Evolutionary conservation across 2,329 filamentous ascomycete species (phyloP).

Genomic region (Pezicula carpinea): DNA sequence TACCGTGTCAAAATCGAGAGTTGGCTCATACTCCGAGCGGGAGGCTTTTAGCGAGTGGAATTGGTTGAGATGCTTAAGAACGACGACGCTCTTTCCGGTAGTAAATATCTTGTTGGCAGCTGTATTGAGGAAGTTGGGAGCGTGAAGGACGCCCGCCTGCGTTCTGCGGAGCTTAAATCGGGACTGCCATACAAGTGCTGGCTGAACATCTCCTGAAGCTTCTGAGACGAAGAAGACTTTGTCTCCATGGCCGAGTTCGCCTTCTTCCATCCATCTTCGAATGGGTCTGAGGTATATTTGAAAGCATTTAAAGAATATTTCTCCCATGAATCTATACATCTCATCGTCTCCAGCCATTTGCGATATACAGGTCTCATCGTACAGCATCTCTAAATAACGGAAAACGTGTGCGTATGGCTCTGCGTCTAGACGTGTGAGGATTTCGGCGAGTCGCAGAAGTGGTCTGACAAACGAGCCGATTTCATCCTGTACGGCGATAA

Average conservation of each 20-base stretch:
- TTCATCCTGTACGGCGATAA: slow-evolving; percentile 57
- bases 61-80: slow-evolving; percentile 68
- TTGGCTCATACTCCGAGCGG: slow-evolving; percentile 34
- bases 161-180: slow-evolving; percentile 65
- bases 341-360: slow-evolving; percentile 63
- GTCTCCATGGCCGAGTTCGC: slow-evolving; percentile 60
- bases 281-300: slow-evolving; percentile 78
- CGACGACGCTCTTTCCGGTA: slow-evolving; percentile 81
- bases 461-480: slow-evolving; percentile 49
- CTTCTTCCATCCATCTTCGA: slow-evolving; percentile 77
- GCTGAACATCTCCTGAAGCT: slow-evolving; percentile 48
- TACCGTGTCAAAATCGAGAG: slow-evolving; percentile 53
- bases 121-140: slow-evolving; percentile 70
- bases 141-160: slow-evolving; percentile 55
- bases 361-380: slow-evolving; percentile 61
- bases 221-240: slow-evolving; percentile 73
- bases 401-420: slow-evolving; percentile 44
- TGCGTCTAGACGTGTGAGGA: slow-evolving; percentile 54
- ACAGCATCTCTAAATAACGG: slow-evolving; percentile 74
- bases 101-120: slow-evolving; percentile 72
- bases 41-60: slow-evolving; percentile 34
- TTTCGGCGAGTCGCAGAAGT: slow-evolving; percentile 54
- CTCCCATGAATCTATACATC: slow-evolving; percentile 59
- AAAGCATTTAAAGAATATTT: slow-evolving; percentile 76
- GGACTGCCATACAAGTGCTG: slow-evolving; percentile 69